phyloP scores from a whole-genome alignment of 768 basidiomycete genomes.

The Trametes villosa region DNA sequence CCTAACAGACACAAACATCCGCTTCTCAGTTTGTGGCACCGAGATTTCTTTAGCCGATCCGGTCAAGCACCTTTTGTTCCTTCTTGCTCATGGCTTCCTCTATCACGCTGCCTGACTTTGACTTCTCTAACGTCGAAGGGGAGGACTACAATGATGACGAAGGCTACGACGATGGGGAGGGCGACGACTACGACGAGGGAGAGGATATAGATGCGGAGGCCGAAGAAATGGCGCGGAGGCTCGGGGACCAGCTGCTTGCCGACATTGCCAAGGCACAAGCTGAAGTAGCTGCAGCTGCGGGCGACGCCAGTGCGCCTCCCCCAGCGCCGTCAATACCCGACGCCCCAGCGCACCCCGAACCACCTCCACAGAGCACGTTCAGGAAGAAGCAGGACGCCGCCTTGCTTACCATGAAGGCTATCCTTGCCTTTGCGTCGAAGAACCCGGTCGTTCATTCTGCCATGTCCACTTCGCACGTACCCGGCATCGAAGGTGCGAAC shows the following conservation, averaged over 20 bases:
- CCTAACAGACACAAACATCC: slow-evolving; percentile 15
- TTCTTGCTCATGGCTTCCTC: slow-evolving; percentile 15
- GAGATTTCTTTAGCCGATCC: too few species aligned
- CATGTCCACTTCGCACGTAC: slow-evolving; percentile 55
- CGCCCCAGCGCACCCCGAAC: slow-evolving; percentile 12
- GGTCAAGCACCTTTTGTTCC: neutral
- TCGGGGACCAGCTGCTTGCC: slow-evolving; percentile 80
- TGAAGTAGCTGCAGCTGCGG: slow-evolving; percentile 37
- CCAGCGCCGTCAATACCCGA: slow-evolving; percentile 1
- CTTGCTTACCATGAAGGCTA: slow-evolving; percentile 64
- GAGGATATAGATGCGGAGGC: slow-evolving; percentile 70
- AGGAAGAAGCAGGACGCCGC: slow-evolving; percentile 58
- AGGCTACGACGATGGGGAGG: slow-evolving; percentile 45
- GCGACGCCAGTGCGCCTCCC: slow-evolving; percentile 8
- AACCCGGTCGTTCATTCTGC: slow-evolving; percentile 60
- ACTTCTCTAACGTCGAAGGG: neutral
- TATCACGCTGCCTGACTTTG: slow-evolving; percentile 18
- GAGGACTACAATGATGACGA: slow-evolving; percentile 22
- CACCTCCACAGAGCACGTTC: slow-evolving; percentile 17
- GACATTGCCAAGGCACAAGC: slow-evolving; percentile 70
- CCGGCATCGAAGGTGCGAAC: slow-evolving; percentile 48
- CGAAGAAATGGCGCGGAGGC: slow-evolving; percentile 70
- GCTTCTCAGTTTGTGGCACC: too few species aligned
- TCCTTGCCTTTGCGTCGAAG: slow-evolving; percentile 59
- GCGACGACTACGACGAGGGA: slow-evolving; percentile 58